Percentiles rank a stretch among this genome's conserved stretches.
Evolutionary conservation across 805 yeast genomes (phyloP).

Genomic region (Nakazawaea peltata): DNA sequence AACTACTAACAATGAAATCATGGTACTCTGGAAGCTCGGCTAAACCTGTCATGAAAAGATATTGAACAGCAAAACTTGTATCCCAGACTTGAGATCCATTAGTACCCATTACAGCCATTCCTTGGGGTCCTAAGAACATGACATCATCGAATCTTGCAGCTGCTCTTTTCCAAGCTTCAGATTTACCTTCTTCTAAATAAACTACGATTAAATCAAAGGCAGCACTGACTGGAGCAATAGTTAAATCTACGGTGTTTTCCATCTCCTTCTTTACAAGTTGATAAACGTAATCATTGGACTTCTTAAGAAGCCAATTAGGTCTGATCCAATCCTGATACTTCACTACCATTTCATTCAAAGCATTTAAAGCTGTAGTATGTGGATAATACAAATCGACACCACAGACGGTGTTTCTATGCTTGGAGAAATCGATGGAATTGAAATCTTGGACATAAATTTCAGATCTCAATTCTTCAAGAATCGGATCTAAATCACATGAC

Average conservation of each 20-base stretch:
- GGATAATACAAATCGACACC: constrained; percentile 94
- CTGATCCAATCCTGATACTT: constrained; percentile 65
- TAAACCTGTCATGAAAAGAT: constrained; percentile 69
- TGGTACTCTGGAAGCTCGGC: constrained; percentile 62
- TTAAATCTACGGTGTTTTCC: constrained; percentile 67
- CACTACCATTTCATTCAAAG: constrained; percentile 50
- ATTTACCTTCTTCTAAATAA: constrained; percentile 60
- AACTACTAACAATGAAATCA: constrained; percentile 56
- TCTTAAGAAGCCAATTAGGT: constrained; percentile 62
- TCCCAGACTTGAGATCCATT: constrained; percentile 99
- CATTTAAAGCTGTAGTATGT: constrained; percentile 61
- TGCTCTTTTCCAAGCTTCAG: constrained; percentile 49
- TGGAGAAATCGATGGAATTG: constrained; percentile 56
- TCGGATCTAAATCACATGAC: constrained; percentile 52
- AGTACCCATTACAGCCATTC: constrained; percentile 92
- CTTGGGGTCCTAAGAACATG: constrained; percentile 80
- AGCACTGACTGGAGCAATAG: constrained; percentile 91
- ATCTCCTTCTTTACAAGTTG: constrained; percentile 67
- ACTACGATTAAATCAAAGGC: constrained; percentile 77
- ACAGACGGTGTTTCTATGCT: constrained; percentile 77
- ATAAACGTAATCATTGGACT: constrained; percentile 44
- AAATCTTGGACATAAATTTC: constrained; percentile 73
- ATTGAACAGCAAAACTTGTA: constrained; percentile 83
- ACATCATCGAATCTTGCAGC: constrained; percentile 63
- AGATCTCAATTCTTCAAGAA: constrained; percentile 55